Base-by-base conservation (phyloP, 1,284 basidiomycete genomes). In the Marasmius oreades region DNA sequence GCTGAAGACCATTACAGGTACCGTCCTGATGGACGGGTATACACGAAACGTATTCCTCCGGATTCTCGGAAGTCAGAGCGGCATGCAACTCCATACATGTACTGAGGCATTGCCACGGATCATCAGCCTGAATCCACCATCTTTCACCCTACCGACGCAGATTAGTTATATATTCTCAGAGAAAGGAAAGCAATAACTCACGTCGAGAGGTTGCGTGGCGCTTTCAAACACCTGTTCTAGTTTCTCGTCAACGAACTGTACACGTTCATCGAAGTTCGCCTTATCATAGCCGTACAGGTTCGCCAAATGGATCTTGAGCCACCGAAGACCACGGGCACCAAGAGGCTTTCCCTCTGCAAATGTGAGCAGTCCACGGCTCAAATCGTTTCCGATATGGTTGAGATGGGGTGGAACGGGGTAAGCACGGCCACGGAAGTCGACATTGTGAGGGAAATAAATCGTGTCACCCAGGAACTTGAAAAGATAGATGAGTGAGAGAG, bases 1-100 rank as follows among this genome's bases (percentile, higher is more conserved):
- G 96, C 74, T 99, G 96, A 64, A 99, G 78, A 47, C 97, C 96
- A 68, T 99, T 99, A 67, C 97, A 99, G 0, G 97, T 98, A 1
- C 96, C 97, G 66, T 99, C 97, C 73, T 99, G 97, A 70, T 99
- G 97, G 6, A 98, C 85, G 0, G 97, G 97, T 16, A 98, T 78
- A n/a, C 77, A 73, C 2, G 88, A 93, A 63, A 81, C 74, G 74
- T 83, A 98, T 23, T 74, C 71, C 34, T 77, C 75, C 0, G 96
- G 95, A 61, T 94, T 82, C 1, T 78, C 78, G 0, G 89, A 89
- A 33, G 88, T 79, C 0, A 95, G 76, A 1, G 97, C 96, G 0
- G 79, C 79, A 50, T 80, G 79, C 12, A 99, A 80, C 68, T 99
- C 96, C 66, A 89, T 86, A 74, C 95, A 98, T 0, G 92, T 84